Evolutionary conservation across 495 filamentous ascomycete species (phyloP).

Genomic region (Penicillium alfredii): DNA sequence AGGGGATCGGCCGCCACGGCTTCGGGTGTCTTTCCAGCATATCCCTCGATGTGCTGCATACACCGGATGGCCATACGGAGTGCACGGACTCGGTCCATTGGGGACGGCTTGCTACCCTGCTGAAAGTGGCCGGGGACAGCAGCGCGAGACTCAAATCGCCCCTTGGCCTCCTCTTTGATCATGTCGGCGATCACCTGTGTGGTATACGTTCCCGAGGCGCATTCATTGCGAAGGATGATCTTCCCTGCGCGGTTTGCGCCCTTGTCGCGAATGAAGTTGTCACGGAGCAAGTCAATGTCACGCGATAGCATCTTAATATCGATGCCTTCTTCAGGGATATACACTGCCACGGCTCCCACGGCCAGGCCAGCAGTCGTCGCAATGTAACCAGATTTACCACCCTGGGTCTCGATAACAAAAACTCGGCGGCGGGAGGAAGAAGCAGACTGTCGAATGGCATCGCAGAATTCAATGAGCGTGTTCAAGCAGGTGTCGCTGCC

Average conservation of each 20-base stretch:
- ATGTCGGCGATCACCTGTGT: conserved; percentile 92
- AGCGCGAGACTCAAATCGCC: conserved; percentile 87
- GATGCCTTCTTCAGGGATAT: conserved; percentile 96
- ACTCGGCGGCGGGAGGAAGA: conserved; percentile 86
- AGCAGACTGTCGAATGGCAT: conserved; percentile 94
- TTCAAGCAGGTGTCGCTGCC: conserved; percentile 97
- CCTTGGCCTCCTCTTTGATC: conserved; percentile 87
- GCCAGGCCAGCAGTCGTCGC: conserved; percentile 84
- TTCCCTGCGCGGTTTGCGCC: conserved; percentile 90
- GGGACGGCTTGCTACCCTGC: conserved; percentile 86
- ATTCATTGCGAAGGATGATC: conserved; percentile 90
- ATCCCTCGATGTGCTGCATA: conserved; percentile 81
- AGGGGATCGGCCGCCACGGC: conserved; percentile 63
- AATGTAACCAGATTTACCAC: conserved; percentile 89
- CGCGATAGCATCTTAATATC: conserved; percentile 85
- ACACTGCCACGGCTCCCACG: conserved; percentile 90
- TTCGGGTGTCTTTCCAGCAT: conserved; percentile 57
- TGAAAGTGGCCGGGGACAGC: conserved; percentile 96
- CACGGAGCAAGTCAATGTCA: conserved; percentile 85
- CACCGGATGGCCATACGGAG: conserved; percentile 87
- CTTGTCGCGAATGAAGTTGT: conserved; percentile 77
- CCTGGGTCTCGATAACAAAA: conserved; percentile 97
- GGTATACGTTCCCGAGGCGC: conserved; percentile 80
- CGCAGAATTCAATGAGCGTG: conserved; percentile 92
- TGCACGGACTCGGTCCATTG: conserved; percentile 93